Conservation (phyloP, 305 asterid species). For the Rubia balearica region DNA sequence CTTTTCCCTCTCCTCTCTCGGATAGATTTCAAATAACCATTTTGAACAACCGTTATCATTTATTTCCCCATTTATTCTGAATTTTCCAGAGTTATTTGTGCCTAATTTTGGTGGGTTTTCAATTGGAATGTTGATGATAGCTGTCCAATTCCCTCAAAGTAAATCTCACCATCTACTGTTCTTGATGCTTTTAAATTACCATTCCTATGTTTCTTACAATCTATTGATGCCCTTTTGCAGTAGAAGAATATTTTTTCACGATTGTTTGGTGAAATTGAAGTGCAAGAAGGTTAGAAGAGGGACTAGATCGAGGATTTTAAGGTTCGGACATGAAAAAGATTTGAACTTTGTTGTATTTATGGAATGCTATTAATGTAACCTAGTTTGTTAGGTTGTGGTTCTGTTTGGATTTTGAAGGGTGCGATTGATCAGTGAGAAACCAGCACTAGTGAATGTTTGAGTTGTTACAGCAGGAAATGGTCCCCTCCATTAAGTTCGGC, state of each 20-base stretch:
- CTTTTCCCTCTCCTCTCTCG: background rate
- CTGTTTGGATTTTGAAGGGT: constrained; percentile 19
- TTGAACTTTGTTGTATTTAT: background rate
- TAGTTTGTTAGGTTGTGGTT: constrained; percentile 17
- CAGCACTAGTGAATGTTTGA: constrained; percentile 22
- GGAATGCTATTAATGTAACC: constrained; percentile 5
- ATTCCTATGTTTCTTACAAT: background rate
- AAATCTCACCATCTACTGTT: constrained; percentile 16
- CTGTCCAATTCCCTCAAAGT: constrained; percentile 10
- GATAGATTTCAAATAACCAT: constrained; percentile 5
- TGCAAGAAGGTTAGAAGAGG: constrained; percentile 9
- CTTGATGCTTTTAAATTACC: constrained; percentile 1
- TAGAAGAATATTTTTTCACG: background rate
- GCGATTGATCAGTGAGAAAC: constrained; percentile 28
- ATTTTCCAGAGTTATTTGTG: background rate
- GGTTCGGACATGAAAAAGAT: background rate
- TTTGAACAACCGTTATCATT: constrained; percentile 12
- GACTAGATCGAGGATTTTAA: constrained; percentile 9
- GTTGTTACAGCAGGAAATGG: constrained; percentile 31
- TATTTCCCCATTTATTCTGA: background rate
- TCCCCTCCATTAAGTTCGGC: constrained; percentile 83
- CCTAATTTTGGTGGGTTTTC: constrained; percentile 6
- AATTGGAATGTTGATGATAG: constrained; percentile 7
- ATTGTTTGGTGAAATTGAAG: constrained; percentile 1
- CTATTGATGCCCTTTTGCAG: background rate